Base-by-base conservation (phyloP, 768 basidiomycete genomes). In the Lepiota venenata region DNA sequence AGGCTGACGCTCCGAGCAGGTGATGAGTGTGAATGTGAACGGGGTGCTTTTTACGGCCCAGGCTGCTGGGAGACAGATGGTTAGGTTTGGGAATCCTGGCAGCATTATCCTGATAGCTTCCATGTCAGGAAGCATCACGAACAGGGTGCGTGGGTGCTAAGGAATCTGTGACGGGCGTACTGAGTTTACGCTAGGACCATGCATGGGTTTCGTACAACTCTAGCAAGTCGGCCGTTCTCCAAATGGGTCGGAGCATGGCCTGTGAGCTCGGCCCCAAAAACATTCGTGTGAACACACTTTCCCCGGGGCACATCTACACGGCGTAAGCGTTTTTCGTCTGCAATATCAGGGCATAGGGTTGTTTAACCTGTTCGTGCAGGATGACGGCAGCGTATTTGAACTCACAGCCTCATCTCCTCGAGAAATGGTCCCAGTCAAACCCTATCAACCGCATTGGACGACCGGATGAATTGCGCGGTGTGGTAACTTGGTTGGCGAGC, bases 201-300 rank as follows among this genome's bases (percentile, higher is more conserved):
- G 79, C 83, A 1, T 89, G 85, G 87, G 78, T 84, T 47, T 80
- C 85, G 12, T 91, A 91, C 70, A 89, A 90, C 68, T 76, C 80
- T 45, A 87, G 84, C 71, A 91, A 91, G 68, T 80, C 84, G 1
- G 88, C 83, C 4, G 87, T 91, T 15, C 68, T 90, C 39, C 88
- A 91, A 68, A 89, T 89, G 87, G 83, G 75, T 4, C 80, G 89
- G 40, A 88, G 85, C 65, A 85, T 91, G 87, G 88, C 88, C 3
- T 89, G 87, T 63, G 88, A 91, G 63, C 76, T 91, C 1, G 89
- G 86, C 1, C 69, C 63, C 35, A 72, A 82, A 65, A 69, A 74
- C 2, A 89, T 91, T 47, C 77, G 89, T 2, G 87, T 90, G 55
- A 91, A 91, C 66, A 74, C 83, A 11, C 74, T 91, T 47, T 90